A percentile compares a stretch with the other conserved stretches of the same genome.
phyloP scores from a whole-genome alignment of 1,284 basidiomycete species.

The Athelia psychrophila region DNA sequence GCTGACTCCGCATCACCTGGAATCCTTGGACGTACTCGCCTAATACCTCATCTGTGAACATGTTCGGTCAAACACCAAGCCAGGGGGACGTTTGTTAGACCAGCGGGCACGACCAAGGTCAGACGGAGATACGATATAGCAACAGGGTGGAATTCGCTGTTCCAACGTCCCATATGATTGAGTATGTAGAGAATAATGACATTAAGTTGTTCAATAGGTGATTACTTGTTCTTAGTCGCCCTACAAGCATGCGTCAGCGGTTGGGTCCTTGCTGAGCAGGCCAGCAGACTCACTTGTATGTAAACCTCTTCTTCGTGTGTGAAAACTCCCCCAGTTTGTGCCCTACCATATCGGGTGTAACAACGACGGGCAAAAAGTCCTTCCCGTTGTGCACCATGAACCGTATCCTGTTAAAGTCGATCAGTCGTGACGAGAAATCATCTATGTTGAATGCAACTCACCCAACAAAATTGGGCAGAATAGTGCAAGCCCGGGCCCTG shows the following conservation, averaged over 20 bases:
- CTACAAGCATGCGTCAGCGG: background rate
- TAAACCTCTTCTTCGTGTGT: conserved; percentile 79
- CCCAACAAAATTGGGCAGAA: conserved; percentile 95
- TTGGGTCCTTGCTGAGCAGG: background rate
- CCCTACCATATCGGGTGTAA: conserved; percentile 98
- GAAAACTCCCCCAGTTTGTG: conserved; percentile 98
- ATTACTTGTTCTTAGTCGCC: conserved; percentile 1
- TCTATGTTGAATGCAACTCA: conserved; percentile 23
- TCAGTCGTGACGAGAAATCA: background rate
- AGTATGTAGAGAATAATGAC: background rate
- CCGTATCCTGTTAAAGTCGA: conserved; percentile 50
- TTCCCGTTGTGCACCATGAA: conserved; percentile 96
- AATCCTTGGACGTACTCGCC: no score
- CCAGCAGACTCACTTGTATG: conserved; percentile 59
- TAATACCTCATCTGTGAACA: no score
- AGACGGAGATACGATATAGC: no score
- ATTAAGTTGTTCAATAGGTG: background rate
- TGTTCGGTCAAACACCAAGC: no score
- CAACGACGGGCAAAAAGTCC: conserved; percentile 80
- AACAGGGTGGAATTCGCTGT: no score
- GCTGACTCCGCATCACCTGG: no score
- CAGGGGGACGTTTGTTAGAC: no score
- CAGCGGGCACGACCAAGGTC: no score
- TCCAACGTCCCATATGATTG: no score
- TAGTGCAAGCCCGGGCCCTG: conserved; percentile 87